Percentiles rank a stretch among this genome's conserved stretches.
These are phyloP conservation scores for Metschnikowia proteae DNA, from an alignment of 805 yeast species.

Conservation along the genomic window DNA sequence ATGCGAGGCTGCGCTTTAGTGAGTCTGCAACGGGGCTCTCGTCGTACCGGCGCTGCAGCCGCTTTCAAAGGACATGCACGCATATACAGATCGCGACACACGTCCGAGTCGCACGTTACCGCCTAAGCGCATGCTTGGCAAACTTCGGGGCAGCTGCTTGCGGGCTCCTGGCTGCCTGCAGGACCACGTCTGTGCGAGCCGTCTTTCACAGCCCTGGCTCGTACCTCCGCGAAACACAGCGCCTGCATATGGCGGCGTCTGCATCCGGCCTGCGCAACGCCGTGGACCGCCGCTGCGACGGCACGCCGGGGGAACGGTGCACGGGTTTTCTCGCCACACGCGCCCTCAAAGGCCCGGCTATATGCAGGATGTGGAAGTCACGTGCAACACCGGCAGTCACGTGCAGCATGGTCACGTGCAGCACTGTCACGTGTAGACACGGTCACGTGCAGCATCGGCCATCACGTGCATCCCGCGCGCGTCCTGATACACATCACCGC, in stretches of 20 bases:
- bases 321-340: background rate
- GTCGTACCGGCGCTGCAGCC: background rate
- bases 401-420: background rate
- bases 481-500: background rate
- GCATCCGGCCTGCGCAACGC: too few species aligned
- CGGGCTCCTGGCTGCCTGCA: background rate
- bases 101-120: background rate
- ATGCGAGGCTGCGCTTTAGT: background rate
- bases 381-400: too few species aligned
- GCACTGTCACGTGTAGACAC: too few species aligned
- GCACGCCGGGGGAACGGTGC: background rate
- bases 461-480: background rate
- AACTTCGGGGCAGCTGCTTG: background rate
- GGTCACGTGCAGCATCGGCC: background rate
- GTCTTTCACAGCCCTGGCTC: too few species aligned
- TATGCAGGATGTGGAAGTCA: too few species aligned
- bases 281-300: too few species aligned
- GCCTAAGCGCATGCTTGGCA: constrained; percentile 2
- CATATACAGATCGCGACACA: background rate
- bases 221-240: too few species aligned
- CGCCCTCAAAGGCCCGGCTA: background rate
- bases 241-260: too few species aligned
- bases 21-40: background rate
- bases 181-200: background rate
- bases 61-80: background rate